Conservation (phyloP, 2,329 filamentous ascomycete species). For the Torrubiella hemipterigena region DNA sequence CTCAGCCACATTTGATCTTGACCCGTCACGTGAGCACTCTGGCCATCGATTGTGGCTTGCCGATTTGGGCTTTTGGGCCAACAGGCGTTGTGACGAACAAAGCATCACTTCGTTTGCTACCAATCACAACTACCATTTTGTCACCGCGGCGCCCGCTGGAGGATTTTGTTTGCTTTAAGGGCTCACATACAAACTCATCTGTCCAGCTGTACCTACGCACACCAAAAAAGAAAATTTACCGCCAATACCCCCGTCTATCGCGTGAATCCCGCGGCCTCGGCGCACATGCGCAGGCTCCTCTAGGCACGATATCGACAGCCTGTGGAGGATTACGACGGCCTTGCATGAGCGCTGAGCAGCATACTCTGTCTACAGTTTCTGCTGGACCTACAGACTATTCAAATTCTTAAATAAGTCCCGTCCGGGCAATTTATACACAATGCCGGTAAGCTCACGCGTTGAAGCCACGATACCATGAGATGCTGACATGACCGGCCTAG, state of each 20-base stretch:
- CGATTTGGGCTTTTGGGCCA: too few relatives aligned
- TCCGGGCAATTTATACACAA: conserved; percentile 6
- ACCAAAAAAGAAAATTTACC: too few relatives aligned
- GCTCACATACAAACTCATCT: too few relatives aligned
- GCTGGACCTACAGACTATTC: background rate
- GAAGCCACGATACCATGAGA: background rate
- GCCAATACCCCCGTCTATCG: too few relatives aligned
- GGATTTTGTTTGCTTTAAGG: too few relatives aligned
- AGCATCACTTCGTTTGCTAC: too few relatives aligned
- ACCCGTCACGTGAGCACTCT: too few relatives aligned
- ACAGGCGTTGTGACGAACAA: too few relatives aligned
- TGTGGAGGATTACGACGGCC: conserved; percentile 5
- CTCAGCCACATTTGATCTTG: background rate
- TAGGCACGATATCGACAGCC: conserved; percentile 4
- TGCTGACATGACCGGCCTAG: conserved; percentile 5
- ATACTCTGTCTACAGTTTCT: background rate
- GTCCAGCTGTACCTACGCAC: too few relatives aligned
- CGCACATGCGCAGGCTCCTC: conserved; percentile 5
- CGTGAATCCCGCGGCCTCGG: conserved; percentile 6
- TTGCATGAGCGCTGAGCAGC: conserved; percentile 7
- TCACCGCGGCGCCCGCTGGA: too few relatives aligned
- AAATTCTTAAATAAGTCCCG: background rate
- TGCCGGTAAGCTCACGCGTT: conserved; percentile 9
- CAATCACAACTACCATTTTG: too few relatives aligned
- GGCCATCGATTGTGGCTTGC: too few relatives aligned